These are phyloP conservation scores for Huntiella savannae DNA, from an alignment of 2,329 filamentous ascomycete genomes.

Conservation along the genomic window DNA sequence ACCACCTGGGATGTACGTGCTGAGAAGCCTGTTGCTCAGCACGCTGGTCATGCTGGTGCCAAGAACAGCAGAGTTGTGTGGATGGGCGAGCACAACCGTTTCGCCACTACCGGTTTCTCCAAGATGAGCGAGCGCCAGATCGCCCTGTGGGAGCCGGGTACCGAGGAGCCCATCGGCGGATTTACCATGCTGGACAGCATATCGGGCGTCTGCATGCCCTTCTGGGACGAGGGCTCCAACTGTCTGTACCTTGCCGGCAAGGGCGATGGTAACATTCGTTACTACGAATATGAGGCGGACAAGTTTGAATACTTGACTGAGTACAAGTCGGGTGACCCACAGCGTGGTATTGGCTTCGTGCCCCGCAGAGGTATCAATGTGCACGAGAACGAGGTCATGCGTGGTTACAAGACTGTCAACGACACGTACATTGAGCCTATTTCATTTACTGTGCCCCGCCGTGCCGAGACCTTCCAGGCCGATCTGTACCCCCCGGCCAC, in stretches of 20 bases:
- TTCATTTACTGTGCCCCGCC: constrained; percentile 87
- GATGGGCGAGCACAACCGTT: constrained; percentile 91
- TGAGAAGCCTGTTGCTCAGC: constrained; percentile 70
- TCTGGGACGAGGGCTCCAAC: constrained; percentile 96
- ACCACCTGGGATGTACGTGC: constrained; percentile 95
- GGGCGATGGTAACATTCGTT: constrained; percentile 96
- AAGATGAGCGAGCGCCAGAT: constrained; percentile 96
- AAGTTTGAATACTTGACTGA: constrained; percentile 96
- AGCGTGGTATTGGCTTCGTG: constrained; percentile 84
- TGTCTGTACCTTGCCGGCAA: constrained; percentile 94
- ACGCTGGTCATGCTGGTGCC: constrained; percentile 69
- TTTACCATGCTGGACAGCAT: constrained; percentile 87
- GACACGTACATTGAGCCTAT: constrained; percentile 89
- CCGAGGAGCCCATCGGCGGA: constrained; percentile 68
- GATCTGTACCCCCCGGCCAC: constrained; percentile 85
- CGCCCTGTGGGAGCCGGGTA: constrained; percentile 84
- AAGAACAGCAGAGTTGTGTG: constrained; percentile 96
- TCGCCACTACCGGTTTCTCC: constrained; percentile 93
- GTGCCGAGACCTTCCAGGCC: constrained; percentile 87
- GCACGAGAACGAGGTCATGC: constrained; percentile 91
- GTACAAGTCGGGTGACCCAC: constrained; percentile 90
- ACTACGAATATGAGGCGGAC: constrained; percentile 96
- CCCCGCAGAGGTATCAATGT: constrained; percentile 89
- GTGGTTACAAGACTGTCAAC: constrained; percentile 93
- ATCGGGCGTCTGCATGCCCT: constrained; percentile 96